phyloP scores from a whole-genome alignment of 148 eudicot genomes.

The Vaccinium darrowii region DNA sequence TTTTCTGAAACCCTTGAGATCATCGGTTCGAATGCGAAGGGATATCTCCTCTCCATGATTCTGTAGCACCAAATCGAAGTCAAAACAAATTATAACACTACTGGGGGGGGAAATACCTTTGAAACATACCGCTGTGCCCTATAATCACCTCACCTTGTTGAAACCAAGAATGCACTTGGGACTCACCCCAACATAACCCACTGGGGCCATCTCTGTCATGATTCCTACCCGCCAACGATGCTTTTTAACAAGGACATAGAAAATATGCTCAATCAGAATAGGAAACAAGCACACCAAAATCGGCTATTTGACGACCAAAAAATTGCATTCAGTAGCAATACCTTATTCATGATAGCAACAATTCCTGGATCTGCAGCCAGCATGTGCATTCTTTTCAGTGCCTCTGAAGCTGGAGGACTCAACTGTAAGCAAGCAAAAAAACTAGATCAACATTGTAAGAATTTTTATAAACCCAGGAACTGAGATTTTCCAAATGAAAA shows the following conservation, averaged over 20 bases:
- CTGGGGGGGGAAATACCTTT: background rate
- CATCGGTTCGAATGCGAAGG: constrained; percentile 88
- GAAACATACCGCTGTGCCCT: background rate
- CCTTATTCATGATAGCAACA: constrained; percentile 95
- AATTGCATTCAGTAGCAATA: constrained; percentile 22
- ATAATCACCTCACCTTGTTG: constrained; percentile 57
- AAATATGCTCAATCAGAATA: constrained; percentile 22
- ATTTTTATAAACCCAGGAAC: background rate
- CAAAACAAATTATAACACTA: background rate
- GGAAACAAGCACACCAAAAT: constrained; percentile 7
- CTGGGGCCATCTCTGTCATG: constrained; percentile 98
- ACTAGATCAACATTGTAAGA: background rate
- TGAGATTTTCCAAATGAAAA: background rate
- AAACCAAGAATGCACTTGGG: constrained; percentile 85
- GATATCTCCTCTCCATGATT: constrained; percentile 94
- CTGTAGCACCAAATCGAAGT: constrained; percentile 37
- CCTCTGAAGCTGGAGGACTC: constrained; percentile 84
- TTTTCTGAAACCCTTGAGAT: constrained; percentile 92
- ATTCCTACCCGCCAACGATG: constrained; percentile 96
- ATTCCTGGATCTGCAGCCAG: constrained; percentile 97
- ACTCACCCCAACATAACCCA: constrained; percentile 86
- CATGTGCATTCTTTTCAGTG: constrained; percentile 80
- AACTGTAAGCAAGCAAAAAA: constrained; percentile 39
- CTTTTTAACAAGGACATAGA: constrained; percentile 39
- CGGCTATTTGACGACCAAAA: background rate